Conservation (phyloP, 352 stramenopile genomes). For the Pilasporangium apinafurcum region DNA sequence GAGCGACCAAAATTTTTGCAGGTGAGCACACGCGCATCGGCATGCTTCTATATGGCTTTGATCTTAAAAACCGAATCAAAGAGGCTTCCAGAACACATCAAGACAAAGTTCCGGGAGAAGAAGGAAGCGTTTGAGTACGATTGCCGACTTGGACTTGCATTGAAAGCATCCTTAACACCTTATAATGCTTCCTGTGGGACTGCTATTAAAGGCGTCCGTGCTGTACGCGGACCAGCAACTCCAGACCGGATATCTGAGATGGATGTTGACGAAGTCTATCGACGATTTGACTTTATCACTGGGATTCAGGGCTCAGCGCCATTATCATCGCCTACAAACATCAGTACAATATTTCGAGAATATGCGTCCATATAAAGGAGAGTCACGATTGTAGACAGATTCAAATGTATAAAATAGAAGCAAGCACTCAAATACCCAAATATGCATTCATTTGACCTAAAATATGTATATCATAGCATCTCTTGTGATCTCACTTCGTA, state of each 20-base stretch:
- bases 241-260: not conserved
- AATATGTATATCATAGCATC: no score
- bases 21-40: constrained; percentile 23
- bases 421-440: not conserved
- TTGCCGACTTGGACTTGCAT: constrained; percentile 38
- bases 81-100: constrained; percentile 11
- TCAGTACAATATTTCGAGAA: no score
- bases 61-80: constrained; percentile 36
- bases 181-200: constrained; percentile 38
- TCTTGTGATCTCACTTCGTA: constrained; percentile 4
- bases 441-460: no score
- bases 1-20: constrained; percentile 55
- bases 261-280: constrained; percentile 16
- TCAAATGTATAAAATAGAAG: not conserved
- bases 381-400: no score
- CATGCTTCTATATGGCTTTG: constrained; percentile 53
- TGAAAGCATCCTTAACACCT: constrained; percentile 28
- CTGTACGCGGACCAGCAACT: constrained; percentile 19
- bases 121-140: constrained; percentile 39
- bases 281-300: constrained; percentile 36
- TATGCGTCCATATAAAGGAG: no score
- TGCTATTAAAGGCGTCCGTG: constrained; percentile 36
- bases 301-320: constrained; percentile 3
- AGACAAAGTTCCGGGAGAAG: constrained; percentile 14
- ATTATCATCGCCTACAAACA: not conserved